Base-by-base conservation (phyloP, 2,329 filamentous ascomycete species). In the Trichophyton mentagrophytes region DNA sequence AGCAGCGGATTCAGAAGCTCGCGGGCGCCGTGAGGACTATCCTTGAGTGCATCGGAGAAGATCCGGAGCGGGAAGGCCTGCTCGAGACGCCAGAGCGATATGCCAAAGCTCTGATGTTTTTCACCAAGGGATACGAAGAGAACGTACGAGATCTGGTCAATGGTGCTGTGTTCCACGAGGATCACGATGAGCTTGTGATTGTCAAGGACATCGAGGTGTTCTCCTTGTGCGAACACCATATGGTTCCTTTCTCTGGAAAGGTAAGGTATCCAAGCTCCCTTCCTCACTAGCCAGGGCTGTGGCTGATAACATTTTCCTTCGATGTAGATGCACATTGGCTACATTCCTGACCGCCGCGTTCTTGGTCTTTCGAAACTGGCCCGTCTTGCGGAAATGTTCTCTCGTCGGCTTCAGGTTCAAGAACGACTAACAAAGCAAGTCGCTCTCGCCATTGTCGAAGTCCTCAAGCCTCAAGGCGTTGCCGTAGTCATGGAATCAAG, bases 171-270 rank as follows among this genome's bases (percentile, higher is more conserved):
- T 99, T 99, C 76, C 87, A 96, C 69, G 93, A 97, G 73, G 90
- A 92, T 64, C 92, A 97, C 71, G 93, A 96, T 69, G 93, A 99
- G 75, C 83, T 99, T 77, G 91, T 99, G 33, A 96, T 97, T 69
- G 90, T 99, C 62, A 96, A 95, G 77, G 91, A 97, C 70, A 97
- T 99, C 69, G 91, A 96, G 71, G 84, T 97, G 11, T 95, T 90
- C 74, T 92, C 88, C 65, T 79, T 97, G 49, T 99, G 93, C 78
- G 93, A 99, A 77, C 93, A 99, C 73, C 93, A 99, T 71, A 82
- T 99, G 71, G 92, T 99, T 6, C 93, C 93, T 0, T 99, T 99
- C 69, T 92, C 84, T 2, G 93, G 93, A 69, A 97, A 96, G 83
- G 89, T 91, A 78, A 78, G 57, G 38, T n/a, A 13, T 44, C 17